Base-by-base conservation (phyloP, 2,329 filamentous ascomycete species). In the Colletotrichum lini region DNA sequence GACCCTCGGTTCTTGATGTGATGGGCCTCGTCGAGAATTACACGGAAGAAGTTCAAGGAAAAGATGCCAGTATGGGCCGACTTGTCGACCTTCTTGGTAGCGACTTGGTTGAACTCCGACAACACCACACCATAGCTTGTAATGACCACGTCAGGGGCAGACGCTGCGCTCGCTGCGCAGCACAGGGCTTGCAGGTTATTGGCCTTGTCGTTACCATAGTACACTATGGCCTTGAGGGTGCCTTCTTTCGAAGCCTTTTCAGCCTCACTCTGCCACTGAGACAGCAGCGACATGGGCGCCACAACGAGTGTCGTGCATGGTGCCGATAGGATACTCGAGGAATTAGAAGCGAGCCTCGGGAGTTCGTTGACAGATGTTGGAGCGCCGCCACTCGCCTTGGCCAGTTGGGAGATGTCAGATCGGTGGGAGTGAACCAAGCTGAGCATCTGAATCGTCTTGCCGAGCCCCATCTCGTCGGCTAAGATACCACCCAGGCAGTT, bases 391-490 rank as follows among this genome's bases (percentile, higher is more conserved):
- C 80, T 72, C 7, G 77, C 74, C n/a, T 83, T 82, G 23, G 82
- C 79, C 30, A 80, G 77, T 16, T 80, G 77, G 4, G 85, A 83
- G 16, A 85, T 78, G 26, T 92, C 86, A 4, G 90, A 92, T 73
- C 89, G 90, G 79, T 98, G 94, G 0, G 94, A 90, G 79, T 99
- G 96, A 6, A 99, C 89, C 60, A 99, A 84, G 81, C 94, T 96
- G 73, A 99, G 89, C 95, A 99, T 98, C 79, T 99, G 96, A 64
- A 99, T 98, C 0, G 96, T 99, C 84, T 99, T 99, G 44, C 96
- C 96, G 2, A 99, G 86, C 57, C 96, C 96, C 96, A 99, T 99
- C 82, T 98, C 93, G 77, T 99, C 96, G 10, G 96, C 96, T 52
- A 99, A 84, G 68, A 99, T 94, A 7, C 96, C 96, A 54, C 96